A percentile compares a stretch with the other conserved stretches of the same genome.
Evolutionary conservation across 192 early-diverging fungal genomes (phyloP).

Genomic region (Backusella australiensis): DNA sequence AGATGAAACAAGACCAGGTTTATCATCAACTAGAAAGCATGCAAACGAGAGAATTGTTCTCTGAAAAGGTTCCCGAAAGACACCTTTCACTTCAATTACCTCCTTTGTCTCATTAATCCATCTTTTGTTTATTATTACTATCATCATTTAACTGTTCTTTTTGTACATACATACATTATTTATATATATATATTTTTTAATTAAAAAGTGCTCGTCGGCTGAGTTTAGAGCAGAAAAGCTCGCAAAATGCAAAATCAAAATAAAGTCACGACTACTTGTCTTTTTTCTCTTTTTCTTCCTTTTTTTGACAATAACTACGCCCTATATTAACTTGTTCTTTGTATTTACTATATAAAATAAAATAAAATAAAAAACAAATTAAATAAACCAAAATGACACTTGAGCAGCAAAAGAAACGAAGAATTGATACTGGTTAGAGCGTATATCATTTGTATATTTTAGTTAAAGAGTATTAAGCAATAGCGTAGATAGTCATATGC

Average conservation of each 20-base stretch:
- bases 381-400: not conserved
- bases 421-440: not conserved
- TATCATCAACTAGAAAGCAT: not conserved
- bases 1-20: not conserved
- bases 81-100: not conserved
- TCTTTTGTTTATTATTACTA: not conserved
- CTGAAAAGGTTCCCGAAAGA: constrained; percentile 2
- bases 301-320: not conserved
- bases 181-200: not conserved
- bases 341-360: not conserved
- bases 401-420: not conserved
- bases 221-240: not conserved
- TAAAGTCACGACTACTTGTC: not conserved
- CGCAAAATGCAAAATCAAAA: not conserved
- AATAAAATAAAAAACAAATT: not conserved
- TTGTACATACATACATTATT: not conserved
- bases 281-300: not conserved
- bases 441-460: not conserved
- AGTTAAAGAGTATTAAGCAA: not conserved
- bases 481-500: not conserved
- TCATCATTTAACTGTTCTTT: not conserved
- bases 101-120: not conserved
- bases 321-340: not conserved
- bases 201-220: too few species aligned
- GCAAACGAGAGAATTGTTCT: not conserved